Base-by-base conservation (phyloP, 352 stramenopile genomes). In the Pilasporangium apinafurcum region DNA sequence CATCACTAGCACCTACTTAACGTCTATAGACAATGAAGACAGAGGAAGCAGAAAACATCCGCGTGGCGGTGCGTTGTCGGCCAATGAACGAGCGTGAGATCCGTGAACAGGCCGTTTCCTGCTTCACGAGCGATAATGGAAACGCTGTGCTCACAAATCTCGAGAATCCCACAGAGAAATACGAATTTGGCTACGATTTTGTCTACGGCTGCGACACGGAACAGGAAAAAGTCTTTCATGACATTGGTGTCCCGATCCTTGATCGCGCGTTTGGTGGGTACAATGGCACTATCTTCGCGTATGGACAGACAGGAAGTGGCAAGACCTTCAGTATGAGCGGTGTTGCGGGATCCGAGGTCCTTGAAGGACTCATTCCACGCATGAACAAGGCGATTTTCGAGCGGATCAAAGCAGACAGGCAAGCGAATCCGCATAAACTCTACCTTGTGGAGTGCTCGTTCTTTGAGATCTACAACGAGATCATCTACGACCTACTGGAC, bases 381-480 rank as follows among this genome's bases (percentile, higher is more conserved):
- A 84, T 97, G 51, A 97, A 96, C 62, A 61, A 61, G 21, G 70
- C 84, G 7, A 86, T 98, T 22, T 98, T 98, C 35, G 72, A 94
- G 25, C 70, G 85, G 20, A 72, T 97, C 24, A 46, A 64, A 7
- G 59, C 56, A 8, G 79, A 86, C 21, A 81, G 83, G 20, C 65
- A 50, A 5, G 72, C 83, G 21, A 64, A 77, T 44, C 68, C 69
- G 2, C 76, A 85, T 42, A 95, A 87, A 18, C 62, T 77, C 30
- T 98, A 93, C 51, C 59, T 97, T 7, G 79, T 98, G 17, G 82
- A 93, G 43, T 94, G 79, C 27, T 97, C 88, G 12, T 98, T 96
- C 65, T 92, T 98, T 48, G 92, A 98, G 54, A 98, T 98, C 37
- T 98, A 98, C 68, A 98, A 98, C 48, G 92, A 98, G 61, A 92